Evolutionary conservation across 805 yeast genomes (phyloP), one percentile per base, ranked within the genome.

Genomic region (Cyberlindnera euphorbiiphila): DNA sequence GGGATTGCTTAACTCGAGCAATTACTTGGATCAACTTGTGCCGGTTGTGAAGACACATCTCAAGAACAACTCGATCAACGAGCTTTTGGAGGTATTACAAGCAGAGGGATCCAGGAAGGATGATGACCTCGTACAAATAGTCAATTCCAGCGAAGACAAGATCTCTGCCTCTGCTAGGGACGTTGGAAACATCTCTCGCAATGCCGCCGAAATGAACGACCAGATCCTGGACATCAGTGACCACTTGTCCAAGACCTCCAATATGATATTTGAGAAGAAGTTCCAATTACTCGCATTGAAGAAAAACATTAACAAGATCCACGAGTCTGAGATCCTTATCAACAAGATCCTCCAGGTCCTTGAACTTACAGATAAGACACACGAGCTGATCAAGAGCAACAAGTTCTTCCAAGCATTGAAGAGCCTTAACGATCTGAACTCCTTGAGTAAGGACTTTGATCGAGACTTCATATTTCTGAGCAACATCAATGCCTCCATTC

Each of bases 371-470:
- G 89, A 88, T 61, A 84, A 80, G 52, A 85, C 88, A 33, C 86
- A 87, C 55, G 89, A 85, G 26, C 66, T 89, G 54, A 82, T 87
- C 43, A 74, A 78, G 36, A 78, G 76, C 42, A 78, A 78, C 50
- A 79, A 81, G 49, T 85, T 85, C 50, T 89, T 86, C 57, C 84
- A 84, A 42, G 97, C 97, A 0, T 73, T 93, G 50, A 86, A 87
- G 58, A 76, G 83, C 48, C 65, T 88, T 35, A 89, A 87, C 42
- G 87, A 81, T 51, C 66, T 91, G 45, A 78, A 80, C 27, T 74
- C 72, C 39, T 68, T 82, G 28, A 85, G 82, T 48, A 83, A 81
- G 42, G 84, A 78, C 38, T 81, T 79, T 22, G 82, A 80, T 34
- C 71, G 76, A 30, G 74, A 77, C 36, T 84, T 83, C 52, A 82